Conservation (phyloP, 2,329 filamentous ascomycete genomes). For the Ophiosphaerella korrae region DNA sequence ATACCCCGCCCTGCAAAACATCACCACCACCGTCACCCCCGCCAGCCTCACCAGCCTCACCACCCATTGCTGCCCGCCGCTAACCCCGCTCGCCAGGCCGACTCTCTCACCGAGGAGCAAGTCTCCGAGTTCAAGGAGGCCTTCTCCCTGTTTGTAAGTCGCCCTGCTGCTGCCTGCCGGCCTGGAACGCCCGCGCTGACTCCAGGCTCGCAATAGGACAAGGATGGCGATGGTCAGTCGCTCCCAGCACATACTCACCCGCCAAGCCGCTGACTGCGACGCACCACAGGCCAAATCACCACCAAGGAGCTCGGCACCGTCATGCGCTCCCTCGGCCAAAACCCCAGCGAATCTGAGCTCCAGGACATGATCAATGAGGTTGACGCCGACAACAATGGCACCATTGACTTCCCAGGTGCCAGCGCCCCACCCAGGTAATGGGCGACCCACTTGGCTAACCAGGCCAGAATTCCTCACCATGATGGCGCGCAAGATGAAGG, state of each 20-base stretch:
- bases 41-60: constrained; percentile 11
- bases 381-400: constrained; percentile 68
- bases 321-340: constrained; percentile 68
- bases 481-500: constrained; percentile 68
- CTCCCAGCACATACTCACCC: constrained; percentile 2
- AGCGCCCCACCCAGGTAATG: not conserved
- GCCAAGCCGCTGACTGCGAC: constrained; percentile 27
- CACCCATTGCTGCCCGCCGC: constrained; percentile 15
- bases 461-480: constrained; percentile 66
- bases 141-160: constrained; percentile 98
- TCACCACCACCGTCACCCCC: constrained; percentile 21
- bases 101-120: constrained; percentile 99
- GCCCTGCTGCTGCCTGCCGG: constrained; percentile 30
- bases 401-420: constrained; percentile 67
- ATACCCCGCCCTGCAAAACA: constrained; percentile 47
- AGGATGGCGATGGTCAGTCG: constrained; percentile 61
- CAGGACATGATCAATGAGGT: constrained; percentile 72
- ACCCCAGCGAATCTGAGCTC: constrained; percentile 66
- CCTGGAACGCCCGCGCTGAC: not conserved
- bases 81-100: constrained; percentile 67
- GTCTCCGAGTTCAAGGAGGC: constrained; percentile 99
- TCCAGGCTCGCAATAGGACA: constrained; percentile 52
- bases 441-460: constrained; percentile 8
- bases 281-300: constrained; percentile 63
- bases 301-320: constrained; percentile 67